Evolutionary conservation across 257 asterid genomes (phyloP), one percentile per base, ranked within the genome.

Genomic region (Fraxinus americana): DNA sequence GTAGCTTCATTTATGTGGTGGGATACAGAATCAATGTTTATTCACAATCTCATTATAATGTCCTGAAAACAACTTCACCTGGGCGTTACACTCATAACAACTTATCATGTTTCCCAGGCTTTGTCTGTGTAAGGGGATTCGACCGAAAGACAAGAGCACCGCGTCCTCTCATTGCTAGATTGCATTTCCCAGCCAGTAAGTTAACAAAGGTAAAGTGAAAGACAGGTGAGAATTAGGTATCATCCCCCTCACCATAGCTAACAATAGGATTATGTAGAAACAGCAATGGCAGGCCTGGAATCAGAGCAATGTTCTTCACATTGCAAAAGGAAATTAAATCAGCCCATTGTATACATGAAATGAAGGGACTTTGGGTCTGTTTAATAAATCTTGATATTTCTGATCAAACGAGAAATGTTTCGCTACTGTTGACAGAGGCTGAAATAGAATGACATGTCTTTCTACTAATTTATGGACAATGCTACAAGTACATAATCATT

Each of bases 101-200:
- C 69, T 52, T 59, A 71, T 41, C 19, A 36, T 76, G 29, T 82
- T 82, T 74, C 82, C 34, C 85, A 81, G 88, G 85, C 1, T 81
- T 84, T 65, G 88, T 84, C 35, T 84, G 88, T 61, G 88, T 84
- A 27, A 75, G 88, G 71, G 88, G 88, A 66, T 84, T 84, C 48
- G 88, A 84, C 74, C 71, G 52, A 48, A 73, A 81, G 73, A 29
- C 76, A 45, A 67, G 88, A 52, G 85, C 85, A 54, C 88, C 88
- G 1, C 79, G 85, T 30, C 88, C 88, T 43, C 74, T 84, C 27
- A 81, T 66, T 34, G 83, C 85, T 32, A 84, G 88, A 72, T 69
- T 84, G 54, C 88, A 84, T 69, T 73, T 78, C 35, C 83, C 85
- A 3, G 85, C 85, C 8, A 84, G 88, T 52, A 84, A 78, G 77